phyloP scores from a whole-genome alignment of 306 rosid species.

The Sicyos baderoa region DNA sequence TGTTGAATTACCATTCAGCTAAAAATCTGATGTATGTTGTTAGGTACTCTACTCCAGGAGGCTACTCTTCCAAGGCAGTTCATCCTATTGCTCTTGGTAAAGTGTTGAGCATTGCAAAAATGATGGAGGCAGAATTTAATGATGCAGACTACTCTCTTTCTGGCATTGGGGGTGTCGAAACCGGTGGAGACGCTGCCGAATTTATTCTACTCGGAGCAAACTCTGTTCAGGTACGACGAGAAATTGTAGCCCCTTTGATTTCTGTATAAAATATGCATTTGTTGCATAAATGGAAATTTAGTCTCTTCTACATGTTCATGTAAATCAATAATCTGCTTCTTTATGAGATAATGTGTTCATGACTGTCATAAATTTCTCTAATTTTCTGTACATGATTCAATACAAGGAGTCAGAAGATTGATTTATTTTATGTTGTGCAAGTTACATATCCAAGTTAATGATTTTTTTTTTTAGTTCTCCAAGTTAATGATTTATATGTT shows the following conservation, averaged over 20 bases:
- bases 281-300: too few relatives aligned
- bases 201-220: slow-evolving; percentile 92
- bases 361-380: too few relatives aligned
- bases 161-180: slow-evolving; percentile 91
- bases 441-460: too few relatives aligned
- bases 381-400: background rate
- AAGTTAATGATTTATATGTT: too few relatives aligned
- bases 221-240: slow-evolving; percentile 67
- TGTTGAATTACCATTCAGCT: slow-evolving; percentile 13
- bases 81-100: slow-evolving; percentile 96
- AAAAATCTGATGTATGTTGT: slow-evolving; percentile 21
- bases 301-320: too few relatives aligned
- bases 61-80: slow-evolving; percentile 91
- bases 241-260: slow-evolving; percentile 14
- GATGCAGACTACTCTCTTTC: slow-evolving; percentile 59
- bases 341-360: too few relatives aligned
- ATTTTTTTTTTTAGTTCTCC: too few relatives aligned
- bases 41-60: slow-evolving; percentile 98
- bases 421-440: too few relatives aligned
- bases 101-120: slow-evolving; percentile 83
- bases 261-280: too few relatives aligned
- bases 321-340: too few relatives aligned
- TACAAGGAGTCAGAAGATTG: too few relatives aligned
- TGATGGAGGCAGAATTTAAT: slow-evolving; percentile 77
- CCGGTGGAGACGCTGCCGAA: slow-evolving; percentile 87